Conservation (phyloP, 176 grass and related monocot species). For the Phoenix roebelenii region DNA sequence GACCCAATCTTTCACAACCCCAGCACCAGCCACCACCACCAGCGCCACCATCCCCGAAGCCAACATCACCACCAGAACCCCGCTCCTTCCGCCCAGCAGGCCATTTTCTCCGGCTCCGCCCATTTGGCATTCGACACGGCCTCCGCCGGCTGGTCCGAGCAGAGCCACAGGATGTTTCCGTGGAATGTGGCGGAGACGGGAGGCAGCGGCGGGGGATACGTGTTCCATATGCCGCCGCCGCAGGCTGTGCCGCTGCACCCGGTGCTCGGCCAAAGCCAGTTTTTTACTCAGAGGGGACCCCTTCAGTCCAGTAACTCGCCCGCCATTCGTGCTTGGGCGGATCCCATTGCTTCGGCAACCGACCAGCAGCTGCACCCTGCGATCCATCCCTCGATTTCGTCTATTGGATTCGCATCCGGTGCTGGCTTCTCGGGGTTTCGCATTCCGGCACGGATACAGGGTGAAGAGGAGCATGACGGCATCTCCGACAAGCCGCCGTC, state of each 20-base stretch:
- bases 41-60: conserved; percentile 5
- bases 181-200: conserved; percentile 58
- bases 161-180: conserved; percentile 50
- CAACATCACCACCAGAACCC: conserved; percentile 4
- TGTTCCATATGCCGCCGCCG: conserved; percentile 62
- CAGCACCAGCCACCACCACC: conserved; percentile 31
- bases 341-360: conserved; percentile 32
- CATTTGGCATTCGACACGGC: conserved; percentile 40
- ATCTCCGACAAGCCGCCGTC: conserved; percentile 70
- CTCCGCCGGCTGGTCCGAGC: conserved; percentile 54
- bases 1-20: conserved; percentile 61
- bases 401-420: conserved; percentile 50
- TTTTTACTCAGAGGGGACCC: conserved; percentile 93
- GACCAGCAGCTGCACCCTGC: conserved; percentile 48
- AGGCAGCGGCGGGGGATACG: conserved; percentile 33
- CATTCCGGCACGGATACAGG: conserved; percentile 77
- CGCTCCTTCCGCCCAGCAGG: conserved; percentile 27
- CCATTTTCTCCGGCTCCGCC: conserved; percentile 36
- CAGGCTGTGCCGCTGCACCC: conserved; percentile 56
- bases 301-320: conserved; percentile 99
- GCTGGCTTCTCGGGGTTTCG: conserved; percentile 71
- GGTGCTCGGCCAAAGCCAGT: conserved; percentile 51
- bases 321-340: conserved; percentile 78
- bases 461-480: conserved; percentile 80
- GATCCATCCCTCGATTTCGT: conserved; percentile 35